These are phyloP conservation scores for Hanseniaspora guilliermondii DNA, from an alignment of 805 yeast species.

Conservation along the genomic window DNA sequence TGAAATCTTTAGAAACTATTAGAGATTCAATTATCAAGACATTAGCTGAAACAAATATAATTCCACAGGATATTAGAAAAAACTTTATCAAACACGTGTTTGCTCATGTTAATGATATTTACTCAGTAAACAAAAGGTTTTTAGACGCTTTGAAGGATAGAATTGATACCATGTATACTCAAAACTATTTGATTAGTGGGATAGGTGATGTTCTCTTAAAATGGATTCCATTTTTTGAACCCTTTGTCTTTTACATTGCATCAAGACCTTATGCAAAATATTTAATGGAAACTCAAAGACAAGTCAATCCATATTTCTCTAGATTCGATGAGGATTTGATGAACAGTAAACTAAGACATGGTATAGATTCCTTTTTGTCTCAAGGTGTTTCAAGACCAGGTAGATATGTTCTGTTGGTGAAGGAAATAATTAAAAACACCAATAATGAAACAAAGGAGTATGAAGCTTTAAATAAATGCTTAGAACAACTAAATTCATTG, in stretches of 20 bases:
- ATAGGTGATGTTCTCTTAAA: constrained; percentile 82
- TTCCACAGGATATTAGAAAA: constrained; percentile 80
- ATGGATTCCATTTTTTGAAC: constrained; percentile 75
- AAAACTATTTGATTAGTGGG: constrained; percentile 68
- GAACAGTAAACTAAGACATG: constrained; percentile 46
- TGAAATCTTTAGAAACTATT: constrained; percentile 83
- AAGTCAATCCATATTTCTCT: constrained; percentile 82
- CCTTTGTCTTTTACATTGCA: constrained; percentile 86
- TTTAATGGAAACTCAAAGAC: constrained; percentile 87
- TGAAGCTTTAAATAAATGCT: constrained; percentile 51
- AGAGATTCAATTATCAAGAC: constrained; percentile 93
- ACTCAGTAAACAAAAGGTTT: constrained; percentile 67
- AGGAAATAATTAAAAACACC: constrained; percentile 73
- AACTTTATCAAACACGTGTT: constrained; percentile 85
- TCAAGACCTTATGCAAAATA: constrained; percentile 90
- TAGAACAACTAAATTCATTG: constrained; percentile 60
- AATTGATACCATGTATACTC: constrained; percentile 40
- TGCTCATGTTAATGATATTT: constrained; percentile 76
- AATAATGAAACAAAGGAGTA: constrained; percentile 48
- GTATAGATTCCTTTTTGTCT: constrained; percentile 81
- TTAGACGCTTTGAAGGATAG: constrained; percentile 83
- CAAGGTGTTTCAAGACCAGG: constrained; percentile 96
- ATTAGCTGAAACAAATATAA: constrained; percentile 69
- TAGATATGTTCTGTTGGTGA: constrained; percentile 73
- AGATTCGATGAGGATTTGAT: constrained; percentile 79